A percentile compares a stretch with the other conserved stretches of the same genome.
Evolutionary conservation across 2,329 filamentous ascomycete species (phyloP).

Genomic region (Plectosphaerella sp.): DNA sequence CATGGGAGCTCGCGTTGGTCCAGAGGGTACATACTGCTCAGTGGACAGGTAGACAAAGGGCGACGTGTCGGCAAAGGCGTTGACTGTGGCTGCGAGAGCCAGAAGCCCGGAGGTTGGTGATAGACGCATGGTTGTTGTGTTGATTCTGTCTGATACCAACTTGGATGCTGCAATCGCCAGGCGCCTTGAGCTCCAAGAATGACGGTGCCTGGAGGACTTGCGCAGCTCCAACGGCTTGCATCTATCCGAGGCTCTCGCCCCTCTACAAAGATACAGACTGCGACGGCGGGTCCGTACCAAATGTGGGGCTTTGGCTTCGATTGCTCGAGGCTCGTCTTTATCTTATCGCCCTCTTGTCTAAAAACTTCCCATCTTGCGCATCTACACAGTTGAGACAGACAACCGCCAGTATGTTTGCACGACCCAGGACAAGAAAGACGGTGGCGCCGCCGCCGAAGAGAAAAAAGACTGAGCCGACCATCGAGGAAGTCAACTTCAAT

Average conservation of each 20-base stretch:
- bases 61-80: conserved; percentile 80
- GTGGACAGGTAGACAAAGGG: conserved; percentile 89
- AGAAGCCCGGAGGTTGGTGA: conserved; percentile 45
- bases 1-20: conserved; percentile 1
- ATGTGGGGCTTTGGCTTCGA: no score
- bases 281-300: background rate
- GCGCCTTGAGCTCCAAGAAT: background rate
- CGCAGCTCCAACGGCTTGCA: background rate
- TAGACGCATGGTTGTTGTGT: conserved; percentile 44
- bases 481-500: conserved; percentile 87
- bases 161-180: no score
- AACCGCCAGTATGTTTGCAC: conserved; percentile 42
- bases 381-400: conserved; percentile 1
- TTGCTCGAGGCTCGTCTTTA: background rate
- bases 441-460: conserved; percentile 62
- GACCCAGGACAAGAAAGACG: conserved; percentile 55
- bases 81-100: conserved; percentile 52
- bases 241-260: background rate
- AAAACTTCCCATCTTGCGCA: background rate
- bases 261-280: background rate
- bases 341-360: background rate
- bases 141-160: background rate
- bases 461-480: conserved; percentile 52
- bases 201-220: conserved; percentile 1
- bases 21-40: conserved; percentile 56